Percentiles rank a stretch among this genome's conserved stretches.
Evolutionary conservation across 1,284 basidiomycete genomes (phyloP).

Genomic region (Pseudozyma hubeiensis): DNA sequence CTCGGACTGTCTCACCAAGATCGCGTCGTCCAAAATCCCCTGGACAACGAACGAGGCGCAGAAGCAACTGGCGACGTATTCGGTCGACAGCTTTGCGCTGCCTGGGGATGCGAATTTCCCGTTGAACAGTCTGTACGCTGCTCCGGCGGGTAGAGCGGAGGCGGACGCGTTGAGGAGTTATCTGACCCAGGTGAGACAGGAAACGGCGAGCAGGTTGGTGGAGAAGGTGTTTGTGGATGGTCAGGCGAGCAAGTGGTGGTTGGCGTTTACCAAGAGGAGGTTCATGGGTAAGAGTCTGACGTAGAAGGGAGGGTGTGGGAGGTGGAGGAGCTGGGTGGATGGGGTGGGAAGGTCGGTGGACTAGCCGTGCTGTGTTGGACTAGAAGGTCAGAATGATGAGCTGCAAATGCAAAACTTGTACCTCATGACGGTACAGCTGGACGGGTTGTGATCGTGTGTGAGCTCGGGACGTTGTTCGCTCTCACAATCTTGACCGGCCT

Average conservation of each 20-base stretch:
- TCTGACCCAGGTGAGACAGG: slow-evolving; percentile 90
- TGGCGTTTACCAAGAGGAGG: slow-evolving; percentile 81
- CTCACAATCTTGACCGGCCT: too few relatives aligned
- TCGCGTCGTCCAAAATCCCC: slow-evolving; percentile 61
- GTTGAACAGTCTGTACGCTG: slow-evolving; percentile 89
- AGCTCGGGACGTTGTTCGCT: too few relatives aligned
- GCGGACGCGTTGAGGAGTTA: slow-evolving; percentile 91
- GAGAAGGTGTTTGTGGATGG: slow-evolving; percentile 86
- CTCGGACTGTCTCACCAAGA: slow-evolving; percentile 87
- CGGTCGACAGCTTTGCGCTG: slow-evolving; percentile 87
- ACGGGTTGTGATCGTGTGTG: too few relatives aligned
- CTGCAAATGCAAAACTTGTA: too few relatives aligned
- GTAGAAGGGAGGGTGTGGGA: neutral
- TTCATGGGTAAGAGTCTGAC: slow-evolving; percentile 68
- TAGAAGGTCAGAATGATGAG: too few relatives aligned
- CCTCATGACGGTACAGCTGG: too few relatives aligned
- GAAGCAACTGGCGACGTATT: slow-evolving; percentile 88
- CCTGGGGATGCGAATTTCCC: slow-evolving; percentile 97
- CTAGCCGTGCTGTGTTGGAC: too few relatives aligned
- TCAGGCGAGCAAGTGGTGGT: slow-evolving; percentile 99
- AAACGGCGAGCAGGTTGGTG: slow-evolving; percentile 85
- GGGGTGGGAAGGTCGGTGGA: too few relatives aligned
- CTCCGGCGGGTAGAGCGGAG: slow-evolving; percentile 81
- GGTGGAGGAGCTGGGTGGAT: too few relatives aligned
- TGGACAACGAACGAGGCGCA: slow-evolving; percentile 78